These are phyloP conservation scores for Ceratobasidium sp. DNA, from an alignment of 1,284 basidiomycete species.

Conservation along the genomic window DNA sequence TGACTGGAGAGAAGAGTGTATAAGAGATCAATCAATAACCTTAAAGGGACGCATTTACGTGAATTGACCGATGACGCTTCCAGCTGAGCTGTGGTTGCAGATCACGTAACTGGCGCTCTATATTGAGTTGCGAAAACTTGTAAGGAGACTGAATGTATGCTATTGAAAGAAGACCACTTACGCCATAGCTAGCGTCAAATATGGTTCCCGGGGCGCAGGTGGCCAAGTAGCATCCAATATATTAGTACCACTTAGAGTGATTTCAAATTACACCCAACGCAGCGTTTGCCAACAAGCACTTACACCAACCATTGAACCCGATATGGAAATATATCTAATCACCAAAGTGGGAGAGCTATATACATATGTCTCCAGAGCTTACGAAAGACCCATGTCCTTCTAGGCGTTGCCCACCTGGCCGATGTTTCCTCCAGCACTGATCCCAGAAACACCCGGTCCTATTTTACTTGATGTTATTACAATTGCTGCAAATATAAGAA, in stretches of 20 bases:
- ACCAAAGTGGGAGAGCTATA: too few relatives aligned
- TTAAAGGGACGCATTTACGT: slow-evolving; percentile 60
- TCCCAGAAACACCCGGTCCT: slow-evolving; percentile 18
- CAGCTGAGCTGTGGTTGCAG: slow-evolving; percentile 72
- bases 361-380: too few relatives aligned
- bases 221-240: slow-evolving; percentile 65
- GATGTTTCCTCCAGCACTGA: slow-evolving; percentile 27
- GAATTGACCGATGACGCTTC: slow-evolving; percentile 71
- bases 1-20: neutral
- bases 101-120: slow-evolving; percentile 66
- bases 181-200: slow-evolving; percentile 41
- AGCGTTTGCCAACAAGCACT: too few relatives aligned
- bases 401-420: slow-evolving; percentile 26
- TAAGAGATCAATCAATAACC: neutral
- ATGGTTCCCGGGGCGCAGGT: slow-evolving; percentile 56
- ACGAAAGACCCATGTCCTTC: neutral
- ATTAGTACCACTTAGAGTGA: neutral
- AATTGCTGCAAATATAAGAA: neutral
- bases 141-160: too few relatives aligned
- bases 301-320: too few relatives aligned
- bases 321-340: too few relatives aligned
- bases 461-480: neutral
- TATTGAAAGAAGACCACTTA: neutral
- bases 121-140: too few relatives aligned
- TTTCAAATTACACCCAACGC: too few relatives aligned